Base-by-base conservation (phyloP, 2,329 filamentous ascomycete genomes). In the Pseudocercospora musae region DNA sequence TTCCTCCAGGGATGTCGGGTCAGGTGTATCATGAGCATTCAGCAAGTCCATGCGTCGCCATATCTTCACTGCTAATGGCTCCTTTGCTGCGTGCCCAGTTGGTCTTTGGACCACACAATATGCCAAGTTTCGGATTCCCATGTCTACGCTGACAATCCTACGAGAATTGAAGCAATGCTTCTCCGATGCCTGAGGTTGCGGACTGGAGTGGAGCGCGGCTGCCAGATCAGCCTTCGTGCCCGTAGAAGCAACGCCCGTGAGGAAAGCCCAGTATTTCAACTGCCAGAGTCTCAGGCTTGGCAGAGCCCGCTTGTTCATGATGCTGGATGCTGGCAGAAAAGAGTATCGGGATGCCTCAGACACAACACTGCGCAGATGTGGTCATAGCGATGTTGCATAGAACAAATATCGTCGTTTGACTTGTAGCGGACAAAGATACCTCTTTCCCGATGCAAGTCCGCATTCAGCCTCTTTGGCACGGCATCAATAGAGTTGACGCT, bases 71-170 rank as follows among this genome's bases (percentile, higher is more conserved):
- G 64, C 64, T 37, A 74, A 25, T 23, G 62, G 29, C 3, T 56
- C 44, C 29, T 49, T 4, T 42, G 42, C 8, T 23, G 18, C 18
- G 40, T 44, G n/a, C 65, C n/a, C 18, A 57, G n/a, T 54, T 69
- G 60, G 27, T 56, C 18, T 42, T 52, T 53, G 59, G 42, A 75
- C 27, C 7, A 91, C 81, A 66, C 89, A 90, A 73, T 87, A 91
- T 0, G 90, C 91, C 3, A 96, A 79, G 73, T 96, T 96, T 48
- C 86, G 86, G 67, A 96, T 89, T 3, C 91, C 91, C 85, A 95
- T 89, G 74, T 96, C 91, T 65, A 96, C 89, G 72, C 90, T 93
- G 33, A 95, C 75, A 23, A 95, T 81, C 48, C 87, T 81, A 15
- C 11, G 31, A 68, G 79, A 15, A 15, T 40, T 40, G 62, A 60